Evolutionary conservation across 306 rosid genomes (phyloP).

Genomic region (Herpetospermum pedunculosum): DNA sequence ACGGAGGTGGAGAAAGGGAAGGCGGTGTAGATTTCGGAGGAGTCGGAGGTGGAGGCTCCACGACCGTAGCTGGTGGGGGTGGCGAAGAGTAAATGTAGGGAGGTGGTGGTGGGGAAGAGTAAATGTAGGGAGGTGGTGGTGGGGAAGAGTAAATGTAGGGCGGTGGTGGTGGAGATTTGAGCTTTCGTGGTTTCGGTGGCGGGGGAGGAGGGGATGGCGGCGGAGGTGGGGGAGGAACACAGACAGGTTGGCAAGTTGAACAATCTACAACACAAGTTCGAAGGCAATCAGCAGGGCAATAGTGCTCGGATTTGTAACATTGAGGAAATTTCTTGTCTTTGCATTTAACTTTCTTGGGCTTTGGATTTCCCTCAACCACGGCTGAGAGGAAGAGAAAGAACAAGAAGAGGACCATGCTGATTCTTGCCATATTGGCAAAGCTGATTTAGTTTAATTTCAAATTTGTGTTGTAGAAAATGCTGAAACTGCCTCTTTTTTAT

Average conservation of each 20-base stretch:
- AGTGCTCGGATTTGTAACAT: conserved; percentile 19
- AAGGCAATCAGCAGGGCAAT: conserved; percentile 23
- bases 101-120: conserved; percentile 1
- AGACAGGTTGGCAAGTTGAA: conserved; percentile 17
- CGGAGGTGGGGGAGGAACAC: conserved; percentile 1
- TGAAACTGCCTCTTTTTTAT: neutral
- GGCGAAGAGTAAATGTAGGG: no score
- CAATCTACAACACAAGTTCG: conserved; percentile 24
- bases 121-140: no score
- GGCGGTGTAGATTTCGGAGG: neutral
- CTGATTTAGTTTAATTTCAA: neutral
- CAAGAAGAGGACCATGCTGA: conserved; percentile 3
- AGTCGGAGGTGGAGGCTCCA: neutral
- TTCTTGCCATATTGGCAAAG: neutral
- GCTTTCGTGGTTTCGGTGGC: neutral
- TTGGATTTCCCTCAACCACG: conserved; percentile 15
- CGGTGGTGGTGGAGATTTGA: conserved; percentile 1
- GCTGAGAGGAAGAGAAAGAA: conserved; percentile 1
- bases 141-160: neutral
- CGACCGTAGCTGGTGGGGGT: conserved; percentile 8
- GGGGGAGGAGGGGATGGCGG: conserved; percentile 15
- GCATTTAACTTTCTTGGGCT: conserved; percentile 31
- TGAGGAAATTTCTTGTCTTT: conserved; percentile 17
- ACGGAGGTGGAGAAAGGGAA: neutral
- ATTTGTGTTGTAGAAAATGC: neutral